Percentiles rank a stretch among this genome's conserved stretches.
Evolutionary conservation across 2,329 filamentous ascomycete species (phyloP).

Genomic region (Dactylellina cionopaga): DNA sequence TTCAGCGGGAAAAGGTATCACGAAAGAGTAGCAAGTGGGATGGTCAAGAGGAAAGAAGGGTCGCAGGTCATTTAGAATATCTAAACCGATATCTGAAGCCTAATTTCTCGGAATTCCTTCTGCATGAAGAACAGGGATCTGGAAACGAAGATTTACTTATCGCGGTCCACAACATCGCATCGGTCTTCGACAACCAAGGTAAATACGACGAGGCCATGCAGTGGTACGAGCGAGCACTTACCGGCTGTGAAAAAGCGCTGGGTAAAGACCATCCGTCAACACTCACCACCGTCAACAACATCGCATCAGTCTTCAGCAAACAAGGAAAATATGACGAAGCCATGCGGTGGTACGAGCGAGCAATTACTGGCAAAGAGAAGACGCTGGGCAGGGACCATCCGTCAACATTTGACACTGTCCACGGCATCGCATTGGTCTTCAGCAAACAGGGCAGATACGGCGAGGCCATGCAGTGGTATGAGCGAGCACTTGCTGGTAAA

Average conservation of each 20-base stretch:
- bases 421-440: too few relatives aligned
- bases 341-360: too few relatives aligned
- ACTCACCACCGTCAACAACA: conserved; percentile 22
- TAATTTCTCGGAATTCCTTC: too few relatives aligned
- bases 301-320: conserved; percentile 21
- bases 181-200: too few relatives aligned
- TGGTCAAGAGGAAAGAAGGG: too few relatives aligned
- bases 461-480: too few relatives aligned
- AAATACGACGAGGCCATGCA: too few relatives aligned
- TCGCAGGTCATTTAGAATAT: too few relatives aligned
- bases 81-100: too few relatives aligned
- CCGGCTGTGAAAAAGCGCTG: not conserved
- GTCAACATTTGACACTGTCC: too few relatives aligned
- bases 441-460: too few relatives aligned
- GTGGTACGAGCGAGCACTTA: conserved; percentile 30
- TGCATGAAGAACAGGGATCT: not conserved
- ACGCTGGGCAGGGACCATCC: conserved; percentile 1
- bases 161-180: not conserved
- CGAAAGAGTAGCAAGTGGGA: conserved; percentile 4
- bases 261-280: not conserved
- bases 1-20: not conserved
- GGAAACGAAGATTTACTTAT: not conserved
- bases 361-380: conserved; percentile 12
- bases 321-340: conserved; percentile 44
- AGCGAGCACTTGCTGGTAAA: too few relatives aligned